Base-by-base conservation (phyloP, 2,329 filamentous ascomycete species). In the Exutisphaerella laricina region DNA sequence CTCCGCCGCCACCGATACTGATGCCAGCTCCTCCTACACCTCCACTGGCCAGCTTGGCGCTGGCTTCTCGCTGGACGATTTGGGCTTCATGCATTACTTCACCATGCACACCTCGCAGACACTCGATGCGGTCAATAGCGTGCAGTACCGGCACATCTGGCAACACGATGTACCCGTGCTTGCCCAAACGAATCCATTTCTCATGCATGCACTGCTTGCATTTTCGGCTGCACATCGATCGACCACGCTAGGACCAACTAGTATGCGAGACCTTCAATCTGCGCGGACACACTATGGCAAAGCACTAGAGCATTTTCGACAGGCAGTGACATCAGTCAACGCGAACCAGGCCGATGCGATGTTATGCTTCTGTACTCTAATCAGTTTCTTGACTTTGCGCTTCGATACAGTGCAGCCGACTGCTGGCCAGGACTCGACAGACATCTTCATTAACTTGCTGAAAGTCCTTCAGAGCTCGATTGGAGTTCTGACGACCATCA, bases 161-260 rank as follows among this genome's bases (percentile, higher is more conserved):
- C 57, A 56, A 29, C 36, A 42, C 16, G 43, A 49, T 22, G 45
- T 58, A 5, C 55, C 55, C 8, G 32, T 45, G 26, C 48, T 58
- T 17, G 54, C 57, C n/a, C 53, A 53, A 32, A 29, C 35, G 12
- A 47, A 55, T 48, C 40, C 41, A 7, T 57, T 48, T 33, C 45
- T 59, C 12, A 56, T 59, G 55, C 52, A 57, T 36, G 53, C 50
- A 26, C 36, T 58, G n/a, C 39, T 59, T n/a, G 51, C 54, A 16
- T 48, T 58, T 13, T 46, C 50, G 20, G 55, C 57, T 22, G 46
- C 55, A 28, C 57, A 59, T 34, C 37, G 35, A 31, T 33, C 23
- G 13, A 31, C 37, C 22, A 18, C 13, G 12, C 28, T 25, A 18
- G 20, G 21, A 12, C 16, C 22, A 12, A 13, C 29, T 14, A 33